Evolutionary conservation across 2,329 filamentous ascomycete genomes (phyloP), one percentile per base, ranked within the genome.

Genomic region (Aspergillus pseudoviridinutans): DNA sequence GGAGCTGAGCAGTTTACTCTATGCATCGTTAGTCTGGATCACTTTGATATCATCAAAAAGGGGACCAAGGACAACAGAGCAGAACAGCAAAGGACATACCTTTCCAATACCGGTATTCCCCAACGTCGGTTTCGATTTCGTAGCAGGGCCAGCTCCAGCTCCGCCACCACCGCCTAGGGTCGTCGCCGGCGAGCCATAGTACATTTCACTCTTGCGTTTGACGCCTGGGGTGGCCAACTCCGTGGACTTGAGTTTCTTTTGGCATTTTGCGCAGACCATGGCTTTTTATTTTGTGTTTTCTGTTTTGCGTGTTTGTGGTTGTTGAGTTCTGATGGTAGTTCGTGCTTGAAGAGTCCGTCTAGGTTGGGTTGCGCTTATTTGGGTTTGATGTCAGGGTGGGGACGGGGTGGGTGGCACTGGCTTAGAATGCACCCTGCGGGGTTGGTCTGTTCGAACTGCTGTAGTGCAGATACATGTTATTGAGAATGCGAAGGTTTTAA

Each of bases 141-240:
- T 49, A 49, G 10, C 53, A 25, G 41, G 27, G 22, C 20, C 24
- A 41, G 38, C 70, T 54, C 51, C 49, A 61, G 42, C 63, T 38
- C 49, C 58, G 22, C 24, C 77, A 75, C 49, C 74, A 27, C 71
- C 70, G 41, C 72, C 70, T 29, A 70, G 27, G 12, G 68, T 68
- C 50, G 60, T 67, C 12, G 81, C 76, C 1, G 83, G 73, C 1
- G 84, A 87, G 50, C 85, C 85, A 66, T 84, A 82, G 71, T 87
- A 87, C 75, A 87, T 84, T 53, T 88, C 85, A 67, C 74, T 84
- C 78, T 85, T 87, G 75, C 84, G 85, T 74, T 87, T 88, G 60
- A 88, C 85, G 28, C 79, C 82, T 0, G 85, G 85, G 0, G 85
- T 88, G 59, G 83, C 84, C 56, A 88, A 80, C 12, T 82, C 78